phyloP scores from a whole-genome alignment of 192 early-diverging fungal genomes.

The Chytriomyces sp. region DNA sequence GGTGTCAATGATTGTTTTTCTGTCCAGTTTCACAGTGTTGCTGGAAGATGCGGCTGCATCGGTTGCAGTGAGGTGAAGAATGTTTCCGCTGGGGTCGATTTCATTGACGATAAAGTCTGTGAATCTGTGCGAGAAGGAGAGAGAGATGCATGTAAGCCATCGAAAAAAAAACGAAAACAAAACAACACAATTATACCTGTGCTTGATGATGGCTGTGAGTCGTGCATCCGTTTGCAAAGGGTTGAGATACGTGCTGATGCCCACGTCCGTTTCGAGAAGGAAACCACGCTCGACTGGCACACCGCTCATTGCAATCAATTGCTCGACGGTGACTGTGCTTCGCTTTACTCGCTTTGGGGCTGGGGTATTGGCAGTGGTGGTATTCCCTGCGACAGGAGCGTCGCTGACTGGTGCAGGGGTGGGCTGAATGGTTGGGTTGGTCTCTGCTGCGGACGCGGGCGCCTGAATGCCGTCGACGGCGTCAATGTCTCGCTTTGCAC shows the following conservation, averaged over 20 bases:
- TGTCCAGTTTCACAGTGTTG: neutral
- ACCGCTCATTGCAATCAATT: conserved; percentile 17
- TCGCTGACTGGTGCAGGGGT: no score
- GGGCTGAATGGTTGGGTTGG: no score
- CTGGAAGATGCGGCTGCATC: conserved; percentile 1
- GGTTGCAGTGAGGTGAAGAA: conserved; percentile 68
- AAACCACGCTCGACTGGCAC: conserved; percentile 25
- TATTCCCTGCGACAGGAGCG: no score
- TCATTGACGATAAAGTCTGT: conserved; percentile 95
- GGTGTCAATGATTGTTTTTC: neutral
- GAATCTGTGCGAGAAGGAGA: conserved; percentile 54
- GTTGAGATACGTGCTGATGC: conserved; percentile 64
- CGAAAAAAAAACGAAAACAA: neutral
- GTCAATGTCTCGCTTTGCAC: no score
- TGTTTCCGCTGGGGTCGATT: conserved; percentile 71
- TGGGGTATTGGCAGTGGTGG: no score
- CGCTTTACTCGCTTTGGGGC: neutral
- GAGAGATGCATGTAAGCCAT: neutral
- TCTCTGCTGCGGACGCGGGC: no score
- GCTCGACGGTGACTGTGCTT: conserved; percentile 8
- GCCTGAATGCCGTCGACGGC: no score
- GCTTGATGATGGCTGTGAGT: conserved; percentile 68
- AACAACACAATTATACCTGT: conserved; percentile 49
- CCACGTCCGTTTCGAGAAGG: conserved; percentile 65
- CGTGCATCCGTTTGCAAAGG: conserved; percentile 22